Base-by-base conservation (phyloP, 2,329 filamentous ascomycete species). In the Cryphonectria naterciae region DNA sequence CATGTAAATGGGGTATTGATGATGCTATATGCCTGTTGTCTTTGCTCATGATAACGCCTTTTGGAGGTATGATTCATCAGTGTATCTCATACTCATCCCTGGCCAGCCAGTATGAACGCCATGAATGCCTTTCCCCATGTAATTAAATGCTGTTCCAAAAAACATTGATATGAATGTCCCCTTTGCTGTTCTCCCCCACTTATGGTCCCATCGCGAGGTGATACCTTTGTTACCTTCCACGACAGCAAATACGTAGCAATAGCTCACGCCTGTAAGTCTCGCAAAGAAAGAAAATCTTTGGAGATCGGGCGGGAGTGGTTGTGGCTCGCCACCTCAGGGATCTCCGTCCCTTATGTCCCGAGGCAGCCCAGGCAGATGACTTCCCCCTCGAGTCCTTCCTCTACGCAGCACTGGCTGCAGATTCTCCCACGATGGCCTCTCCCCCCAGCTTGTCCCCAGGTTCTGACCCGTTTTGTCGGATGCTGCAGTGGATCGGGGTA, bases 361-460 rank as follows among this genome's bases (percentile, higher is more conserved):
- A 91, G 81, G 74, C 91, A 93, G 1, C 89, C 89, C 64, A 92
- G 79, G 75, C 91, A 93, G 71, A 89, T 86, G 6, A 92, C 86
- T 64, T 92, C 89, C 37, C 91, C 91, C 68, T 92, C 86, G 28
- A 81, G 76, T 0, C 90, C 90, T 35, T 83, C 84, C 77, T 93
- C 91, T 3, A 92, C 85, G 77, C 90, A 92, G 79, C 91, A 93
- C 25, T 85, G 84, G 76, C 90, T 92, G 77, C 91, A 93, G 2
- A 92, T 82, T 74, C 87, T 85, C 46, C 83, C 80, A 11, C 83
- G 81, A 74, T 89, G 87, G 10, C 84, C 84, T 17, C 74, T 74
- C 64, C 75, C 75, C 64, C 77, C 77, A 41, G 77, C 77, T 0
- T 78, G 79, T 0, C 78, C 76, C 81, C 83, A 85, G 52, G 58